These are phyloP conservation scores for Batkoa obscura DNA, from an alignment of 371 early-diverging fungal species.

Conservation along the genomic window DNA sequence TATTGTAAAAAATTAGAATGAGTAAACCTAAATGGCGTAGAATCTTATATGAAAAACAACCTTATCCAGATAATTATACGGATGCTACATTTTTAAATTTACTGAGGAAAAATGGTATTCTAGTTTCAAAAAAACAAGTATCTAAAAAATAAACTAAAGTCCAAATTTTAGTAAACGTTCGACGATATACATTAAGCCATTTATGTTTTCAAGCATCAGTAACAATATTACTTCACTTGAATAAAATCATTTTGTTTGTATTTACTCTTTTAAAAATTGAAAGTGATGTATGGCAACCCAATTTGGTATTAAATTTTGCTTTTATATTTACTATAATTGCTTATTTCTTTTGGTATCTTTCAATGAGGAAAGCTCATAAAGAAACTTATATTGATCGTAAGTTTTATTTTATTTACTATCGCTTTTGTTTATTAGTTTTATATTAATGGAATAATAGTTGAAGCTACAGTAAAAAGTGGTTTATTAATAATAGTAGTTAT, in stretches of 20 bases:
- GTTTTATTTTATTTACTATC: constrained; percentile 2
- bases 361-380: constrained; percentile 23
- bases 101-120: constrained; percentile 69
- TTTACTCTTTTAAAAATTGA: constrained; percentile 18
- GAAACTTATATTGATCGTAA: constrained; percentile 29
- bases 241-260: constrained; percentile 68
- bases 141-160: background rate
- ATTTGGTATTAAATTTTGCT: constrained; percentile 50
- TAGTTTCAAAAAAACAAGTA: background rate
- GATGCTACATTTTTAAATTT: constrained; percentile 70
- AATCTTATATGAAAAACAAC: constrained; percentile 72
- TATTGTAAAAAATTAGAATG: too few species aligned
- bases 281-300: background rate
- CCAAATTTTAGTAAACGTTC: background rate
- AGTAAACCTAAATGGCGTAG: constrained; percentile 42
- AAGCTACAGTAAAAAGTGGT: constrained; percentile 47
- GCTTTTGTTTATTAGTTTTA: background rate
- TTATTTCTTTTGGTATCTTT: constrained; percentile 44
- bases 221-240: constrained; percentile 46
- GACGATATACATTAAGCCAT: constrained; percentile 20
- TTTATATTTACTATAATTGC: constrained; percentile 32
- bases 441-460: background rate
- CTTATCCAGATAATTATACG: constrained; percentile 84
- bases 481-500: constrained; percentile 56
- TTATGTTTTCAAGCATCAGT: constrained; percentile 54